phyloP scores from a whole-genome alignment of 2,329 filamentous ascomycete genomes.

The Epichloe uncinata region DNA sequence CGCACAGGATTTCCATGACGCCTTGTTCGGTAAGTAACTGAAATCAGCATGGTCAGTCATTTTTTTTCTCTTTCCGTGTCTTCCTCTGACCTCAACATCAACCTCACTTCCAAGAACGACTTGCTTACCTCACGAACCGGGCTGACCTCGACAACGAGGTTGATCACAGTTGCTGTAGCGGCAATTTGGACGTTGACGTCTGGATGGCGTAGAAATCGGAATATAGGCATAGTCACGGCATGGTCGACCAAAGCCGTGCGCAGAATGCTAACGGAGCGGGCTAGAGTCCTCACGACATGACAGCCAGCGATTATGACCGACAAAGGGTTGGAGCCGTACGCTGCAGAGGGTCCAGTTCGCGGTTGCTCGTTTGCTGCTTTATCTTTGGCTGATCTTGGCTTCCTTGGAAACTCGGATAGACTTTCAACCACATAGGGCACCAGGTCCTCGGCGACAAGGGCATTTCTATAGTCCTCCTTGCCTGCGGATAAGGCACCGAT shows the following conservation, averaged over 20 bases:
- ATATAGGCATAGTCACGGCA: constrained; percentile 64
- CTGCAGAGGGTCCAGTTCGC: constrained; percentile 19
- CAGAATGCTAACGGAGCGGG: constrained; percentile 71
- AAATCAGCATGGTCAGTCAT: constrained; percentile 8
- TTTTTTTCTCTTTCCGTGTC: not conserved
- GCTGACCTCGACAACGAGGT: constrained; percentile 77
- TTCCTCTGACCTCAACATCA: constrained; percentile 1
- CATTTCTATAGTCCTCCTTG: constrained; percentile 74
- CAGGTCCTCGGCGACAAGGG: constrained; percentile 68
- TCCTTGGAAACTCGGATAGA: constrained; percentile 43
- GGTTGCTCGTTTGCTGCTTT: constrained; percentile 22
- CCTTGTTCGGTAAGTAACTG: constrained; percentile 62
- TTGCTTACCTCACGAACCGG: constrained; percentile 71
- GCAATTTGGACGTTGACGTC: constrained; percentile 74
- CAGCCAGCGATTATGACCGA: constrained; percentile 76
- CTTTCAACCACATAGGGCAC: constrained; percentile 76
- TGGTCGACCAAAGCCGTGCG: constrained; percentile 81
- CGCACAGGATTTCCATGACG: constrained; percentile 63
- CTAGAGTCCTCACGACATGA: constrained; percentile 65
- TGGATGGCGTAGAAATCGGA: constrained; percentile 58
- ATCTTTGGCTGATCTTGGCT: constrained; percentile 29
- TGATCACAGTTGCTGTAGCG: constrained; percentile 72
- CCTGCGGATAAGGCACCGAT: constrained; percentile 70
- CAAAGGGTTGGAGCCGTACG: constrained; percentile 61
- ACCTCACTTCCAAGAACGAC: not conserved